Evolutionary conservation across 306 rosid genomes (phyloP), one percentile per base, ranked within the genome.

Genomic region (Cucurbita argyrosperma): DNA sequence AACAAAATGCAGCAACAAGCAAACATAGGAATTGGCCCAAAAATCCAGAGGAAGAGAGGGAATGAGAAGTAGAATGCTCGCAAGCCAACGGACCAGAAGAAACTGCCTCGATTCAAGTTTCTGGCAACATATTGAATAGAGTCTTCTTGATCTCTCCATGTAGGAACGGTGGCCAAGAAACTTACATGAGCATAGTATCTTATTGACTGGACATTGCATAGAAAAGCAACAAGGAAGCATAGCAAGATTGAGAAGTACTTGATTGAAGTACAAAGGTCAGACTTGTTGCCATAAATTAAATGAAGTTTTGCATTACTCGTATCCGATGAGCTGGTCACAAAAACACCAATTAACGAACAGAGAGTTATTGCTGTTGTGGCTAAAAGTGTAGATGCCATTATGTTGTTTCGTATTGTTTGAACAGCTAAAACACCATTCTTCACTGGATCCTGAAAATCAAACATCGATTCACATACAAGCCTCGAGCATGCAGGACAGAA

Each of bases 11-110:
- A 79, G 77, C 90, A 87, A 59, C 93, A 87, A 47, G 60, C 81
- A 77, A 92, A 81, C 96, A 92, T 92, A 37, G 93, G 89, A 11
- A 92, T 88, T 23, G 98, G 91, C 1, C 96, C 96, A 76, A 87
- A 90, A 49, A 90, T 88, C 98, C 93, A 92, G 5, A 92, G 90
- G 86, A 92, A 84, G 87, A 88, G 88, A 55, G 96, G 85, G 75
- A 92, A 88, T 39, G 98, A 92, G 46, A 92, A 49, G 80, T 88
- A 90, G 79, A 90, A 90, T 21, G 98, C 91, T 79, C 96, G 71
- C 74, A 90, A 71, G 55, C 98, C 96, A 0, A 92, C 83, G 14
- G 96, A 90, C 96, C 98, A 90, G 72, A 88, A 82, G 70, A 75
- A 12, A 71, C 96, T 87, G 58, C 90, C 98, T 12, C 90, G 85